These are phyloP conservation scores for Hypomyces rosellus DNA, from an alignment of 2,329 filamentous ascomycete species.

Conservation along the genomic window DNA sequence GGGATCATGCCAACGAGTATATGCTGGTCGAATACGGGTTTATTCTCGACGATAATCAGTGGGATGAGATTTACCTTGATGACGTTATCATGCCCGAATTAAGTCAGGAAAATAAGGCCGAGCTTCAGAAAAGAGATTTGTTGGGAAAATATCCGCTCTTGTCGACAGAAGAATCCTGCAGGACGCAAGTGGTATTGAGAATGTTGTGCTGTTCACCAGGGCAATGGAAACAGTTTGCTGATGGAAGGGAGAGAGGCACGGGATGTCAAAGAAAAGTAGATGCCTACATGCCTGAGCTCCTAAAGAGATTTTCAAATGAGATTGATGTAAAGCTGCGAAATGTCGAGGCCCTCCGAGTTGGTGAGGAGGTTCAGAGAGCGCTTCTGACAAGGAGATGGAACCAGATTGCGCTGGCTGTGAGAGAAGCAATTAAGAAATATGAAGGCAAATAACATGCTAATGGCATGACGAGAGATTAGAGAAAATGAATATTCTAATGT, in stretches of 20 bases:
- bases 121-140: slow-evolving; percentile 40
- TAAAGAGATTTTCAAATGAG: neutral
- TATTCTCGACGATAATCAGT: slow-evolving; percentile 39
- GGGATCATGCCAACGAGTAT: slow-evolving; percentile 65
- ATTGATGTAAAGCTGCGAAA: too few relatives aligned
- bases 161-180: slow-evolving; percentile 39
- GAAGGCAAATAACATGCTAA: too few relatives aligned
- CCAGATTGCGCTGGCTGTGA: too few relatives aligned
- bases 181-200: slow-evolving; percentile 36
- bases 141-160: slow-evolving; percentile 44
- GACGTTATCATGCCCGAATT: slow-evolving; percentile 38
- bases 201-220: slow-evolving; percentile 36
- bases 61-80: slow-evolving; percentile 45
- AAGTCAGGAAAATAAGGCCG: slow-evolving; percentile 28
- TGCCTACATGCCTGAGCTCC: neutral
- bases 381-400: too few relatives aligned
- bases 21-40: slow-evolving; percentile 63
- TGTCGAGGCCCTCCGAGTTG: too few relatives aligned
- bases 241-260: slow-evolving; percentile 28
- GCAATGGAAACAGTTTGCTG: slow-evolving; percentile 33
- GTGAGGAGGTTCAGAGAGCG: too few relatives aligned
- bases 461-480: too few relatives aligned
- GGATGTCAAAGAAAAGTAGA: slow-evolving; percentile 1
- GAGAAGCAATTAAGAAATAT: too few relatives aligned
- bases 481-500: too few relatives aligned